Conservation (phyloP, 495 filamentous ascomycete genomes). For the Xylaria bambusicola region DNA sequence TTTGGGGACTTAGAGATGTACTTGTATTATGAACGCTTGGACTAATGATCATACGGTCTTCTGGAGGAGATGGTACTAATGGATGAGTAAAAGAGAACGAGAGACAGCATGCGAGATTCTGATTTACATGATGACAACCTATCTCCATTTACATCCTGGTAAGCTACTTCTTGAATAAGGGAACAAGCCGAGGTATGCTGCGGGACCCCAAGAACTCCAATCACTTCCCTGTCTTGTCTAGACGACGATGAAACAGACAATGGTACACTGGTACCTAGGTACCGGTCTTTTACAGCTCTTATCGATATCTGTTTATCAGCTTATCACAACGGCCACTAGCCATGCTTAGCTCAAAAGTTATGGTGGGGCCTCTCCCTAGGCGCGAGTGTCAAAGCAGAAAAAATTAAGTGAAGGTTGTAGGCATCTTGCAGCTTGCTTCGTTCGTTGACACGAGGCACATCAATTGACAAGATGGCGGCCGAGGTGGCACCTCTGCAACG, state of each 20-base stretch:
- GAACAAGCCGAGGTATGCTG: background rate
- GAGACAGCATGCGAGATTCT: no score
- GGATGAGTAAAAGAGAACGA: no score
- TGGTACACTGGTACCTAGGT: no score
- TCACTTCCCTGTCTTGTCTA: no score
- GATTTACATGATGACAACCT: background rate
- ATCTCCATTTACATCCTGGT: background rate
- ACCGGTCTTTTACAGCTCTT: background rate
- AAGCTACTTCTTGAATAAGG: background rate
- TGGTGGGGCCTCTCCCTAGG: slow-evolving; percentile 10
- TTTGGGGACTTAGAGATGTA: background rate
- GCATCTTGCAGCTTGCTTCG: slow-evolving; percentile 6
- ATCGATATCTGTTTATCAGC: slow-evolving; percentile 2
- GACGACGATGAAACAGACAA: no score
- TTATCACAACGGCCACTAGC: background rate
- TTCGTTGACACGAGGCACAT: background rate
- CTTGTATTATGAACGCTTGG: background rate
- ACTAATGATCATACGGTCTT: background rate
- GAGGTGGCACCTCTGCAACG: slow-evolving; percentile 79
- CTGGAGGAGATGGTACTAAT: no score
- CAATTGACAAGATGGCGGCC: slow-evolving; percentile 70
- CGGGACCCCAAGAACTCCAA: background rate
- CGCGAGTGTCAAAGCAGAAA: no score
- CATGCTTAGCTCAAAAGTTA: background rate
- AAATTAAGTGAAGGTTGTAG: slow-evolving; percentile 20